Evolutionary conservation across 306 rosid genomes (phyloP).

Genomic region (Prunus padus): DNA sequence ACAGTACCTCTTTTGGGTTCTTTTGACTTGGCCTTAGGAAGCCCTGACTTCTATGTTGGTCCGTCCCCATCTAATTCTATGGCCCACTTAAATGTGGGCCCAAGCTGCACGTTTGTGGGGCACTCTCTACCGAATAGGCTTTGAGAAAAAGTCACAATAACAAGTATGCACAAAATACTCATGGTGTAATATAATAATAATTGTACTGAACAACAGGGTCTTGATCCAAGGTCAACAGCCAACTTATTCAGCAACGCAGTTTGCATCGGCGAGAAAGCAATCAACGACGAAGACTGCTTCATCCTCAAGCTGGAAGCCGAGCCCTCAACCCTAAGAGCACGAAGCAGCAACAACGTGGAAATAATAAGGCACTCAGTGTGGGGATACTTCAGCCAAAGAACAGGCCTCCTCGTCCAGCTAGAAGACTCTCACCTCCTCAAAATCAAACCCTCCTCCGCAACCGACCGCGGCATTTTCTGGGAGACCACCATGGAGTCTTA

Average conservation of each 20-base stretch:
- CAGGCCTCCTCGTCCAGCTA: conserved; percentile 71
- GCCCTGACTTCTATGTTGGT: conserved; percentile 5
- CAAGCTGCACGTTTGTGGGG: not conserved
- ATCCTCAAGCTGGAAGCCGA: conserved; percentile 67
- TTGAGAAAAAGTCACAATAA: not conserved
- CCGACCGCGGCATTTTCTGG: conserved; percentile 59
- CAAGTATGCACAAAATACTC: not conserved
- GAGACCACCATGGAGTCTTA: conserved; percentile 85
- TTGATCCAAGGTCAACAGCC: conserved; percentile 88
- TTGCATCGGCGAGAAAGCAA: conserved; percentile 81
- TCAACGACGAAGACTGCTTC: conserved; percentile 77
- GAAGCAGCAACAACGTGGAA: conserved; percentile 79
- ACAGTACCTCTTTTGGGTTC: not conserved
- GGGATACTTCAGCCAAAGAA: conserved; percentile 93
- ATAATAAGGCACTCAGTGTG: conserved; percentile 77
- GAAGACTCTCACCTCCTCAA: conserved; percentile 81
- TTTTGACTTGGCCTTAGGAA: not conserved
- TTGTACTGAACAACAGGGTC: conserved; percentile 57
- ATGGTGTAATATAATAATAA: not conserved
- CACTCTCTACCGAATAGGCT: not conserved
- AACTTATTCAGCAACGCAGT: conserved; percentile 56
- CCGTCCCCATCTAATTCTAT: not conserved
- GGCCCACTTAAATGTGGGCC: conserved; percentile 13
- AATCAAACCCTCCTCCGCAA: conserved; percentile 52
- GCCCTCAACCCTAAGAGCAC: conserved; percentile 43